phyloP scores from a whole-genome alignment of 805 yeast genomes.

The Candida pini region DNA sequence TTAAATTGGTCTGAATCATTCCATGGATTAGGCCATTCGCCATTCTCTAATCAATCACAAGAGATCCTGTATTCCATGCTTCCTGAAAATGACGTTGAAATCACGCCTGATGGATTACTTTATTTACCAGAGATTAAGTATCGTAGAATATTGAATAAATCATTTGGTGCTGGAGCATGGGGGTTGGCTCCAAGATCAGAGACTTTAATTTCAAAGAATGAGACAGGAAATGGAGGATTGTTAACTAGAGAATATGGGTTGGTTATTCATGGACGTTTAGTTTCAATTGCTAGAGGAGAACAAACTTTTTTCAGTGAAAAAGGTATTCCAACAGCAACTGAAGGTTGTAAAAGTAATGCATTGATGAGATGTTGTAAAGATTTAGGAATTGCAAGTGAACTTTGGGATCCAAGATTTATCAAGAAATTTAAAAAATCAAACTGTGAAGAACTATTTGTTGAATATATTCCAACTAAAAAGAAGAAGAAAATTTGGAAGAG shows the following conservation, averaged over 20 bases:
- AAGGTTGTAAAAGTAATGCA: conserved; percentile 95
- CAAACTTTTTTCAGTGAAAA: conserved; percentile 84
- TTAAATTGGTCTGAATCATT: conserved; percentile 83
- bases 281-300: conserved; percentile 91
- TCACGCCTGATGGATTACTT: conserved; percentile 90
- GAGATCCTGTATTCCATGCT: conserved; percentile 58
- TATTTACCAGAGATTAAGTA: conserved; percentile 95
- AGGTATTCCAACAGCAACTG: conserved; percentile 91
- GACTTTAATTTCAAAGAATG: conserved; percentile 63
- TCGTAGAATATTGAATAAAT: conserved; percentile 77
- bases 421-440: conserved; percentile 53
- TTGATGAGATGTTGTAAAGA: conserved; percentile 98
- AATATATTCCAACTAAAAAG: conserved; percentile 72
- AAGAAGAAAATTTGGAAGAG: conserved; percentile 93
- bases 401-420: conserved; percentile 95
- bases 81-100: conserved; percentile 73
- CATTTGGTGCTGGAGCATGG: conserved; percentile 99
- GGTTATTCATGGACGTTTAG: conserved; percentile 80
- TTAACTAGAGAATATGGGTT: conserved; percentile 90
- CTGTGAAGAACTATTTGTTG: conserved; percentile 83
- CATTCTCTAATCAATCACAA: conserved; percentile 60
- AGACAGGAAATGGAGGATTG: conserved; percentile 27
- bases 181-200: conserved; percentile 92
- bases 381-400: conserved; percentile 90
- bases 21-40: conserved; percentile 76